A percentile compares a stretch with the other conserved stretches of the same genome.
phyloP scores from a whole-genome alignment of 805 yeast genomes.

The Scheffersomyces coipomensis region DNA sequence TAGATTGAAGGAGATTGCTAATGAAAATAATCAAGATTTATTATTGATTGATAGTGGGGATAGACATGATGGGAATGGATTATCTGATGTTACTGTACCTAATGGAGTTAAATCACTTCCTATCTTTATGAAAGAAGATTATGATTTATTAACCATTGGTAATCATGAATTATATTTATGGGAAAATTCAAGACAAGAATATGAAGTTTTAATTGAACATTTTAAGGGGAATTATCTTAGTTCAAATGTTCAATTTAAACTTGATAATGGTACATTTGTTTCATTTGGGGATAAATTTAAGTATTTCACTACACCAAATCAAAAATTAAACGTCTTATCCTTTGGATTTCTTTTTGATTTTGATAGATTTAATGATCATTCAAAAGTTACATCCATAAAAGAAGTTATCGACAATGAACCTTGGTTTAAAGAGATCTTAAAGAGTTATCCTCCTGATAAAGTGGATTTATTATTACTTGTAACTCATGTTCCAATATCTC shows the following conservation, averaged over 20 bases:
- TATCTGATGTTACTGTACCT: conserved; percentile 74
- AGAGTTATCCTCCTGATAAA: conserved; percentile 25
- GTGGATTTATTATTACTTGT: conserved; percentile 69
- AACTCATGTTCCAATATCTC: conserved; percentile 72
- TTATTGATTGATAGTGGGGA: conserved; percentile 87
- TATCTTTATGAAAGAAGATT: conserved; percentile 62
- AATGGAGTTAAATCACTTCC: conserved; percentile 65
- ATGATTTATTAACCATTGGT: conserved; percentile 81
- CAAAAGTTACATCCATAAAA: conserved; percentile 62
- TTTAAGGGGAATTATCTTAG: conserved; percentile 67
- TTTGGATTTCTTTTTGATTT: conserved; percentile 83
- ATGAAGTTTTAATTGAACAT: conserved; percentile 52
- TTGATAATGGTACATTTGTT: conserved; percentile 44
- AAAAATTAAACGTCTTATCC: conserved; percentile 53
- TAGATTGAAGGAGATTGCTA: conserved; percentile 48
- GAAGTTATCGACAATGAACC: conserved; percentile 46
- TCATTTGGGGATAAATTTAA: conserved; percentile 69
- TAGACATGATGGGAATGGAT: conserved; percentile 91
- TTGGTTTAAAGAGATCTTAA: conserved; percentile 62
- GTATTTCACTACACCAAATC: conserved; percentile 62
- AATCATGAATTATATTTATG: conserved; percentile 84
- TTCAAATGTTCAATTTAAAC: conserved; percentile 64
- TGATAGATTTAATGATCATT: conserved; percentile 52
- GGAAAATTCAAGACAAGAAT: conserved; percentile 66
- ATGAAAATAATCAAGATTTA: conserved; percentile 54